These are phyloP conservation scores for Rhododendron simsii DNA, from an alignment of 148 eudicot genomes.

Conservation along the genomic window DNA sequence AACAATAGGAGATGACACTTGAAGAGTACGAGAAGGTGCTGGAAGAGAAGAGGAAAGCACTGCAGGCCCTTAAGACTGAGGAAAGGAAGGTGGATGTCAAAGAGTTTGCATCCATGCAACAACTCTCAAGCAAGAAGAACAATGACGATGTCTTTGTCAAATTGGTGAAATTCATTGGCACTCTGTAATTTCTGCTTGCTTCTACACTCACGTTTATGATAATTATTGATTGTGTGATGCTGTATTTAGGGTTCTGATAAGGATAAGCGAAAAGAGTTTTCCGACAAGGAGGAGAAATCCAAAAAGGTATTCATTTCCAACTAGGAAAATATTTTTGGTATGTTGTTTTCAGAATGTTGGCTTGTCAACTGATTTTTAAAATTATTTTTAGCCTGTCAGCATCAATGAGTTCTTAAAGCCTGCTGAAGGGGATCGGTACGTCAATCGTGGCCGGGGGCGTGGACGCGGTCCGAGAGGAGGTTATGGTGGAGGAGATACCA, in stretches of 20 bases:
- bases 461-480: slow-evolving; percentile 58
- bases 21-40: slow-evolving; percentile 85
- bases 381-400: slow-evolving; percentile 59
- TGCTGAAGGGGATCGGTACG: slow-evolving; percentile 69
- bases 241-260: slow-evolving; percentile 65
- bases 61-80: slow-evolving; percentile 61
- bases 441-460: slow-evolving; percentile 60
- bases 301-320: slow-evolving; percentile 52
- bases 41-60: slow-evolving; percentile 86
- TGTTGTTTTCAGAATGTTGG: neutral
- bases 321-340: neutral
- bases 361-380: neutral
- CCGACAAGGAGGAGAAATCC: slow-evolving; percentile 80
- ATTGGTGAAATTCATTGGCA: slow-evolving; percentile 38
- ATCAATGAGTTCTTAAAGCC: slow-evolving; percentile 96
- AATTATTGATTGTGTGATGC: neutral
- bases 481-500: slow-evolving; percentile 27
- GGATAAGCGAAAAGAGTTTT: slow-evolving; percentile 69
- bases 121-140: slow-evolving; percentile 66
- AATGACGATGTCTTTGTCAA: slow-evolving; percentile 66
- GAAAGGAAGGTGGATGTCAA: slow-evolving; percentile 77
- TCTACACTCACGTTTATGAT: neutral
- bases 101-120: slow-evolving; percentile 78
- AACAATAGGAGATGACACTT: slow-evolving; percentile 82
- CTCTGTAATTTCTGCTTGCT: neutral